These are phyloP conservation scores for Pseudogymnoascus sp. DNA, from an alignment of 2,329 filamentous ascomycete species.

Conservation along the genomic window DNA sequence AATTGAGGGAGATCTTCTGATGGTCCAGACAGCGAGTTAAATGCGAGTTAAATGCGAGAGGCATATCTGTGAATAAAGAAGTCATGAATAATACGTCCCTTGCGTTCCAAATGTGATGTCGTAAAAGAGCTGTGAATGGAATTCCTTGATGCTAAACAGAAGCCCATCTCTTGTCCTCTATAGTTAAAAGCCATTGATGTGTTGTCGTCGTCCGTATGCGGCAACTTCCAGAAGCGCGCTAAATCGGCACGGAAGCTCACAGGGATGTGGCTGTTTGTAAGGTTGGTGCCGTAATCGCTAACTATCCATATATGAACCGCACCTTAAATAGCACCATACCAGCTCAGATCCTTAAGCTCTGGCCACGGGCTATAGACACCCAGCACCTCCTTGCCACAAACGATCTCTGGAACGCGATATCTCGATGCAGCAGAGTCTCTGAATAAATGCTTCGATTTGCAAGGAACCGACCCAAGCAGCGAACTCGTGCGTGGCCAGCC, in stretches of 20 bases:
- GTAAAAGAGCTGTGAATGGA: neutral
- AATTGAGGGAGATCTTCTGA: neutral
- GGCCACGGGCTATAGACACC: neutral
- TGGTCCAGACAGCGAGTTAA: neutral
- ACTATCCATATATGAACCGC: neutral
- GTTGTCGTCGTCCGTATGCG: neutral
- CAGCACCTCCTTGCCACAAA: neutral
- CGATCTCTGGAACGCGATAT: neutral
- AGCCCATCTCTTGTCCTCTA: neutral
- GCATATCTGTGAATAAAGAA: conserved; percentile 1
- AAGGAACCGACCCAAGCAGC: conserved; percentile 4
- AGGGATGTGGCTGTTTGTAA: conserved; percentile 2
- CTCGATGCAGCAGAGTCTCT: neutral
- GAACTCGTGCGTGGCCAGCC: neutral
- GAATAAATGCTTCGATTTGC: conserved; percentile 8
- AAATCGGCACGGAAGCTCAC: conserved; percentile 4
- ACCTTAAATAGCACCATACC: conserved; percentile 2
- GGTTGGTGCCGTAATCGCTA: conserved; percentile 5
- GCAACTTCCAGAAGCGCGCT: conserved; percentile 7
- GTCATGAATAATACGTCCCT: neutral
- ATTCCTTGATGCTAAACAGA: neutral
- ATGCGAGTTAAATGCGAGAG: neutral
- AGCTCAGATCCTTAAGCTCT: neutral
- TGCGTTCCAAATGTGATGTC: neutral
- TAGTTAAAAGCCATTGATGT: neutral